Conservation (phyloP, 176 grass and related monocot species). For the Olyra latifolia region DNA sequence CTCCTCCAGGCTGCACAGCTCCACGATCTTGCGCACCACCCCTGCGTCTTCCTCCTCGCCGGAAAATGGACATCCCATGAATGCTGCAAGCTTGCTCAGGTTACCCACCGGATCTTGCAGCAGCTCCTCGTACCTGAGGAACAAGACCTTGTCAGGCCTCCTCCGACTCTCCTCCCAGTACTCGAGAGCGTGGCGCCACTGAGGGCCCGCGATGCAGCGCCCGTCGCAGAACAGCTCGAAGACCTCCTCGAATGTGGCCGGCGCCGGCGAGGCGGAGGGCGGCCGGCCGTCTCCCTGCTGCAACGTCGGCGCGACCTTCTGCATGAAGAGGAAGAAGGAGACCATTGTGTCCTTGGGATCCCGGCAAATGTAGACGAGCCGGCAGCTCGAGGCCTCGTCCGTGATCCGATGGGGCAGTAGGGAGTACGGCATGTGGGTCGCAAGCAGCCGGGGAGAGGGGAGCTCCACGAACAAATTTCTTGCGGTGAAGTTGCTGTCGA, state of each 20-base stretch:
- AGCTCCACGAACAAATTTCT: neutral
- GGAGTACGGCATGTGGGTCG: neutral
- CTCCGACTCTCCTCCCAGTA: conserved; percentile 23
- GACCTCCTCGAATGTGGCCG: neutral
- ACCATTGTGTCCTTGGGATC: neutral
- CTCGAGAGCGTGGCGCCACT: conserved; percentile 27
- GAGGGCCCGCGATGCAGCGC: neutral
- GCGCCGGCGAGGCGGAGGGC: neutral
- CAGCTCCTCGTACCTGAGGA: conserved; percentile 41
- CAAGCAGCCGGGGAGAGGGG: neutral
- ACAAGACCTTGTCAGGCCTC: conserved; percentile 15
- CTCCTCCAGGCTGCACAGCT: neutral
- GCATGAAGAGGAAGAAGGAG: neutral
- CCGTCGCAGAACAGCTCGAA: conserved; percentile 21
- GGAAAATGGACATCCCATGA: conserved; percentile 19
- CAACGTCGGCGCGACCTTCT: neutral
- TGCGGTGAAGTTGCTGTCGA: neutral
- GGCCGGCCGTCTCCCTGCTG: accelerated
- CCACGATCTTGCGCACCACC: neutral
- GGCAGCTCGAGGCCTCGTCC: neutral
- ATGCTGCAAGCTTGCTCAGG: conserved; percentile 15
- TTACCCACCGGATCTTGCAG: neutral
- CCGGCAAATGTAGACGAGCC: neutral
- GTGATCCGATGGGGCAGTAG: neutral
- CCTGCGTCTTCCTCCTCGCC: neutral